A percentile compares a stretch with the other conserved stretches of the same genome.
These are phyloP conservation scores for Trichaptum fuscoviolaceum DNA, from an alignment of 768 basidiomycete species.

Conservation along the genomic window DNA sequence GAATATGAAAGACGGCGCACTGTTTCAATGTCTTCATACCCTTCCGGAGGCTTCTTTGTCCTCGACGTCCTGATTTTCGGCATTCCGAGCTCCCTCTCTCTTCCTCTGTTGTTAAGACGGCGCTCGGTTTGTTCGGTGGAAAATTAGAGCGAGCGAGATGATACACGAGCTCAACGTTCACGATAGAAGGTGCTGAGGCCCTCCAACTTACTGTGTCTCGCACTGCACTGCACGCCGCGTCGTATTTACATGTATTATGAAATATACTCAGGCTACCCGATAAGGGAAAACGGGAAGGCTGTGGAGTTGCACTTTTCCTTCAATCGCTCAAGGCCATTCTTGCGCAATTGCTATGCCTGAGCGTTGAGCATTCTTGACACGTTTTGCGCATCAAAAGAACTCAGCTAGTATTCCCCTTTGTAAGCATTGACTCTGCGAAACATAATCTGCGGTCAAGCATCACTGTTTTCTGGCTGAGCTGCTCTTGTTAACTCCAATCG, in stretches of 20 bases:
- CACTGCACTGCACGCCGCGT: not conserved
- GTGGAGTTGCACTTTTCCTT: not conserved
- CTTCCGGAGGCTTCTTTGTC: constrained; percentile 93
- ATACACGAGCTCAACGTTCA: not conserved
- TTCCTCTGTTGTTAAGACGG: not conserved
- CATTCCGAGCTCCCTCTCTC: constrained; percentile 41
- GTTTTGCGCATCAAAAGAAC: not conserved
- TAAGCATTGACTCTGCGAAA: not conserved
- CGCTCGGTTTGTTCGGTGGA: not conserved
- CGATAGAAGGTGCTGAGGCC: not conserved
- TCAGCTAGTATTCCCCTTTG: not conserved
- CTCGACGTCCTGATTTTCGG: constrained; percentile 90
- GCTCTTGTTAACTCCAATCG: not conserved
- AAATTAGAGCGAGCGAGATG: not conserved
- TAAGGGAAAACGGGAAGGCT: not conserved
- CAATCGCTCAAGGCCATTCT: not conserved
- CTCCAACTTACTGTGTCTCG: not conserved
- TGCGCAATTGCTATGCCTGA: not conserved
- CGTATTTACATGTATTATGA: not conserved
- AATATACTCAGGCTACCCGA: not conserved
- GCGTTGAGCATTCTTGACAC: not conserved
- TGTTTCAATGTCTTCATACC: constrained; percentile 88
- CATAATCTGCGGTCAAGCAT: not conserved
- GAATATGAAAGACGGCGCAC: constrained; percentile 32
- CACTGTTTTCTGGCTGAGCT: not conserved